Evolutionary conservation across 345 rosid genomes (phyloP).

Genomic region (Punica granatum): DNA sequence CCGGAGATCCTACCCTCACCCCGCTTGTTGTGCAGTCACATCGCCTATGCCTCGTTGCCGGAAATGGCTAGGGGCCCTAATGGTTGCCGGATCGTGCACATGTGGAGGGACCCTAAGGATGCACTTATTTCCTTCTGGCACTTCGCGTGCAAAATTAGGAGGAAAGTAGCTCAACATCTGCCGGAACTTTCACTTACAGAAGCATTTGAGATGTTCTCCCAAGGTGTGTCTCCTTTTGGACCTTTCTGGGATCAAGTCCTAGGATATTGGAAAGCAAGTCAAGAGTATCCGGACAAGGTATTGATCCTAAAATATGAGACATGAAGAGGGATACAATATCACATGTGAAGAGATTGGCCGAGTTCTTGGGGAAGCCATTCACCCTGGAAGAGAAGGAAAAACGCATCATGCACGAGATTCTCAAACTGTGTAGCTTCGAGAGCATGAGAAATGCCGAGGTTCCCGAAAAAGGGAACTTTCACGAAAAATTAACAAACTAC

Average conservation of each 20-base stretch:
- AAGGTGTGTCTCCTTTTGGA: background rate
- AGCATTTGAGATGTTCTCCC: background rate
- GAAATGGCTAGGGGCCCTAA: background rate
- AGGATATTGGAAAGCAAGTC: background rate
- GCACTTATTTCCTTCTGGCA: background rate
- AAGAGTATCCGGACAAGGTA: background rate
- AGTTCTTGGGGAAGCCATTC: constrained; percentile 1
- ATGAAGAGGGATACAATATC: background rate
- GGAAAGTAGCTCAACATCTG: background rate
- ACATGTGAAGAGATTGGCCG: background rate
- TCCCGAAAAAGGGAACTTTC: background rate
- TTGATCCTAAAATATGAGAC: background rate
- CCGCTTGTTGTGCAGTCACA: background rate
- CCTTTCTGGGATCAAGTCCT: background rate
- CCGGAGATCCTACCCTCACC: constrained; percentile 1
- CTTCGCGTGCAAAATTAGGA: background rate
- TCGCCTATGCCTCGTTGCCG: background rate
- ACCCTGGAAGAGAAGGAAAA: background rate
- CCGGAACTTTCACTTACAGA: background rate
- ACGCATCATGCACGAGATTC: background rate
- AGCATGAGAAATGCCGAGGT: background rate
- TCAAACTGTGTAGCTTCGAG: background rate
- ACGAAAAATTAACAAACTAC: background rate
- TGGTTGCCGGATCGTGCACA: background rate
- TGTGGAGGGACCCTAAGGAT: background rate